Evolutionary conservation across 1,139 yeast species (phyloP).

Genomic region (Spencermartinsiella ligniputridi): DNA sequence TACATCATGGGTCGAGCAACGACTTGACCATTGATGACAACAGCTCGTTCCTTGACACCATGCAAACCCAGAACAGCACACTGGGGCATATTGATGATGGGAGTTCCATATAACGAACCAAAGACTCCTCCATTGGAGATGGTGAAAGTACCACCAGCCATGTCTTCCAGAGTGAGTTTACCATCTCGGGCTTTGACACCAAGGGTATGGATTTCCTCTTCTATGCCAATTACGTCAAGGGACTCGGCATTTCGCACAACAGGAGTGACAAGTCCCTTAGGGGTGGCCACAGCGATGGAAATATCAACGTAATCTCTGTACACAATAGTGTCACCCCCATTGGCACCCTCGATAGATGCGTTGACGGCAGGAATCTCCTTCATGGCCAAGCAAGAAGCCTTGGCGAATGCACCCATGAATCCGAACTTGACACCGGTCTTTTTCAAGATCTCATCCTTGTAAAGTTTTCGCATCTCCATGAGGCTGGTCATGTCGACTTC

Average conservation of each 20-base stretch:
- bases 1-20: constrained; percentile 99
- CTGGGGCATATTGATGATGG: constrained; percentile 97
- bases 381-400: constrained; percentile 90
- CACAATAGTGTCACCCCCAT: constrained; percentile 82
- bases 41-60: constrained; percentile 97
- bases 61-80: constrained; percentile 97
- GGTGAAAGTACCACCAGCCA: constrained; percentile 99
- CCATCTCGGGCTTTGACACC: constrained; percentile 97
- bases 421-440: constrained; percentile 94
- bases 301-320: constrained; percentile 96
- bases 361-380: constrained; percentile 94
- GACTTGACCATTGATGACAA: constrained; percentile 91
- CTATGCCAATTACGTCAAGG: constrained; percentile 81
- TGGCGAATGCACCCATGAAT: constrained; percentile 97
- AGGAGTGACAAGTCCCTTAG: constrained; percentile 98
- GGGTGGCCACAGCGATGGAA: constrained; percentile 97
- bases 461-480: constrained; percentile 91
- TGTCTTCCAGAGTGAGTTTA: constrained; percentile 93
- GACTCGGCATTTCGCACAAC: constrained; percentile 97
- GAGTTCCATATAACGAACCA: constrained; percentile 97
- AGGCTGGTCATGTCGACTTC: constrained; percentile 95
- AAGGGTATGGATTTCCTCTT: constrained; percentile 72
- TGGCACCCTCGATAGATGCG: constrained; percentile 76
- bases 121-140: constrained; percentile 99
- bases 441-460: constrained; percentile 94